Base-by-base conservation (phyloP, 345 rosid species). In the Leavenworthia alabamica region DNA sequence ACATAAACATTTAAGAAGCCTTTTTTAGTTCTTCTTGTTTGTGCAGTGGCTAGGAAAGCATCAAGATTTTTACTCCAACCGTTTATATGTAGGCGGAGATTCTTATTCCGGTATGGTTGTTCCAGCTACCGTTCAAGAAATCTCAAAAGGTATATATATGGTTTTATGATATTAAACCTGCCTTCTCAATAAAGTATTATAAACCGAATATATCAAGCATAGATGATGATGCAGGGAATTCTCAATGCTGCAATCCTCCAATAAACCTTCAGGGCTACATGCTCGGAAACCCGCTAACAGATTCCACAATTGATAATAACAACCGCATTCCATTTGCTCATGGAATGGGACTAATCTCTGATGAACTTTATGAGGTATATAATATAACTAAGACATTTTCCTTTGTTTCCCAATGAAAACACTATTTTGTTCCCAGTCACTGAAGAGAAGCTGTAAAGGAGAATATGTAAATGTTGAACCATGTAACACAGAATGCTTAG, bases 261-360 rank as follows among this genome's bases (percentile, higher is more conserved):
- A 65, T 82, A 35, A 77, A 80, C 49, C 68, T 86, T 4, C 79
- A 85, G 92, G 96, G 89, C 27, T 85, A 76, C 64, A 16, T 85
- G n/a, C 76, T 85, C 4, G 91, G 91, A 5, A 88, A 85, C 66
- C 80, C 89, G 1, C 0, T 1, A 11, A 85, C 91, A 8, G 75
- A 70, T 0, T 0, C 0, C 4, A 5, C 11, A 3, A 13, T 1
- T 4, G 91, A 85, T 42, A 0, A 0, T 9, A 81, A 85, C 73
- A 29, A 65, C 2, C 27, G 14, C 4, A 54, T 83, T 65, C 84
- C n/a, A n/a, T n/a, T n/a, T n/a, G n/a, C n/a, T n/a, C n/a, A n/a
- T n/a, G n/a, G n/a, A n/a, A n/a, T n/a, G 86, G 90, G 70, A 32
- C 72, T 87, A n/a, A 87, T 87, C 52, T 84, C 91, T 26, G 79